Base-by-base conservation (phyloP, 192 early-diverging fungal species). In the Linnemannia exigua region DNA sequence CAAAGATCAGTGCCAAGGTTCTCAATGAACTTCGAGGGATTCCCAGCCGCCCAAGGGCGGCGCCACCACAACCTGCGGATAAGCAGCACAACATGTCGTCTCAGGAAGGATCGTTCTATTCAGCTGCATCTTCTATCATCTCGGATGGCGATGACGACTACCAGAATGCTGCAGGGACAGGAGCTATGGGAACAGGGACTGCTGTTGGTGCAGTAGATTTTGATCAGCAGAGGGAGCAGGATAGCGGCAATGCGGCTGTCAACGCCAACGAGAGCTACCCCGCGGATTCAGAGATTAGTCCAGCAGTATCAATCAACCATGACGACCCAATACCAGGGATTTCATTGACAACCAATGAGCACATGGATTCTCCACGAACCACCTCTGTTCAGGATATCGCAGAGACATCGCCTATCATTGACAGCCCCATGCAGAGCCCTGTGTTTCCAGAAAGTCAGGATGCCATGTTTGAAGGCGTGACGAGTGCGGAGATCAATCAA, bases 21-120 rank as follows among this genome's bases (percentile, higher is more conserved):
- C 51, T 84, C 3, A 76, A 77, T 1, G 52, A 67, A 25, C 76
- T 86, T 22, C 77, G 77, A n/a, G 84, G 78, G 5, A 51, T 71
- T 28, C 75, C 84, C 15, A 63, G 25, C 28, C 25, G 58, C 28
- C 31, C 28, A 63, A n/a, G 58, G 12, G 28, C 58, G 15, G 6
- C 20, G 7, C 6, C 12, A 67, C 51, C 31, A 11, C 9, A 25
- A 46, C 31, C 52, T 15, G 46, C 7, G 3, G 71, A 67, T 25
- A 41, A 22, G 2, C 63, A 51, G 5, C 22, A 2, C 12, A 67
- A 36, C 41, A 47, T 33, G 15, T 46, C 38, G 6, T 86, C 79
- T 0, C 84, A 77, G 19, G 74, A 72, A 1, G 84, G 41, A 2
- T 69, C 74, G 0, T 85, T 79, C 28, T 72, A 85, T 20, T 85